Percentiles rank a stretch among this genome's conserved stretches.
Conservation (phyloP, 2,329 filamentous ascomycete genomes). For the Trichoderma sp. region DNA sequence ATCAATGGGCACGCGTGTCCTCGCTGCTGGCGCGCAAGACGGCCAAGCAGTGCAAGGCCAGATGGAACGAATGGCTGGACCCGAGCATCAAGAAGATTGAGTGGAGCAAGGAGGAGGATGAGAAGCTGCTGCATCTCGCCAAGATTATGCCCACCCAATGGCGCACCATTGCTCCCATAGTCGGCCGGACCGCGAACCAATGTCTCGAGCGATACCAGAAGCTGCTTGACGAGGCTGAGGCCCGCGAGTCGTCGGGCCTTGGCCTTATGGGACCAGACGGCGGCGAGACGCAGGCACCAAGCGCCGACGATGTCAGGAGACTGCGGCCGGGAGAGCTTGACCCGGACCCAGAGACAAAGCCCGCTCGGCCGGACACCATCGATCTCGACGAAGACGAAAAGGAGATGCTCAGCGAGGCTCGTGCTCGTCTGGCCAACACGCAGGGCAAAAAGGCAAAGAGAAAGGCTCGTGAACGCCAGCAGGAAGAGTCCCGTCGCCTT, state of each 20-base stretch:
- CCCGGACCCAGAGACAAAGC: constrained; percentile 95
- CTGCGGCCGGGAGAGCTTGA: constrained; percentile 92
- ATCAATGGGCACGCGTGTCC: constrained; percentile 98
- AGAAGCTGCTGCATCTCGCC: constrained; percentile 92
- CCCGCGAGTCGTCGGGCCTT: constrained; percentile 80
- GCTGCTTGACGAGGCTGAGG: constrained; percentile 91
- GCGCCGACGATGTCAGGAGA: constrained; percentile 86
- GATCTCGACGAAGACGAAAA: constrained; percentile 99
- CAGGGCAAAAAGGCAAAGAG: constrained; percentile 99
- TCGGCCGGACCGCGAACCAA: constrained; percentile 94
- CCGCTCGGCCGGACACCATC: constrained; percentile 92
- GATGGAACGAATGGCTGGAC: constrained; percentile 98
- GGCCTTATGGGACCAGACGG: constrained; percentile 83
- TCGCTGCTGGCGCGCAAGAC: constrained; percentile 96
- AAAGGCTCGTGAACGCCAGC: constrained; percentile 91
- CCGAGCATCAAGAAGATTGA: constrained; percentile 98
- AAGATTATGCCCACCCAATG: constrained; percentile 99
- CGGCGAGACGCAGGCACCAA: constrained; percentile 82
- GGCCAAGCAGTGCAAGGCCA: constrained; percentile 97
- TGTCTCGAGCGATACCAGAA: constrained; percentile 97
- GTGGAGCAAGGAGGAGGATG: constrained; percentile 98
- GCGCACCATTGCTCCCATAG: constrained; percentile 96
- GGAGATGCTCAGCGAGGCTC: constrained; percentile 97
- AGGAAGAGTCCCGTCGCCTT: constrained; percentile 89
- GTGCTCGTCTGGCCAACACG: constrained; percentile 93